Evolutionary conservation across 441 rosid species (phyloP).

Genomic region (Pelargonium cotyledonis): DNA sequence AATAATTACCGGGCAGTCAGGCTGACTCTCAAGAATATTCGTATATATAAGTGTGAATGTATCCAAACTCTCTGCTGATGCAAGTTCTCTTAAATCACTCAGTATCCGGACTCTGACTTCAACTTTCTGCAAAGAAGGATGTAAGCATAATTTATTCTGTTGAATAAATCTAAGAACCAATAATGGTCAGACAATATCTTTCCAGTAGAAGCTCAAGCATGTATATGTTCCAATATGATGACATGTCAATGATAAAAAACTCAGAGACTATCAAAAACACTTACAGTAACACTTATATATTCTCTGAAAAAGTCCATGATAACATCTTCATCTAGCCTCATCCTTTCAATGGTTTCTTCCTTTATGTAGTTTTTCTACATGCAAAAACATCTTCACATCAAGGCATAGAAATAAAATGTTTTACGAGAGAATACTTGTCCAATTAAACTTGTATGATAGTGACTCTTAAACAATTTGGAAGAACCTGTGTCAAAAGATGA

Average conservation of each 20-base stretch:
- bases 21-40: conserved; percentile 93
- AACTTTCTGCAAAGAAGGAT: conserved; percentile 58
- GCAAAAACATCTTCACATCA: conserved; percentile 17
- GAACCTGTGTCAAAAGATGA: conserved; percentile 86
- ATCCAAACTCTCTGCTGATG: conserved; percentile 96
- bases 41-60: conserved; percentile 86
- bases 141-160: conserved; percentile 1
- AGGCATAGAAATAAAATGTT: conserved; percentile 11
- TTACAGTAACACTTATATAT: conserved; percentile 78
- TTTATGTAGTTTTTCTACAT: conserved; percentile 78
- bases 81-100: conserved; percentile 95
- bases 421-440: conserved; percentile 4
- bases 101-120: conserved; percentile 80
- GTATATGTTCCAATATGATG: background rate
- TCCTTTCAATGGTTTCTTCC: conserved; percentile 96
- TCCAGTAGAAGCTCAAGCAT: background rate
- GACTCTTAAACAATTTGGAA: background rate
- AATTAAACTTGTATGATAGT: conserved; percentile 13
- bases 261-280: conserved; percentile 28
- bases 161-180: background rate
- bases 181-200: background rate
- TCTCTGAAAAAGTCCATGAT: conserved; percentile 95
- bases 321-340: conserved; percentile 95
- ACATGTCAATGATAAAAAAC: background rate
- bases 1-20: conserved; percentile 83